Conservation (phyloP, 768 basidiomycete genomes). For the Dioszegia crocea region DNA sequence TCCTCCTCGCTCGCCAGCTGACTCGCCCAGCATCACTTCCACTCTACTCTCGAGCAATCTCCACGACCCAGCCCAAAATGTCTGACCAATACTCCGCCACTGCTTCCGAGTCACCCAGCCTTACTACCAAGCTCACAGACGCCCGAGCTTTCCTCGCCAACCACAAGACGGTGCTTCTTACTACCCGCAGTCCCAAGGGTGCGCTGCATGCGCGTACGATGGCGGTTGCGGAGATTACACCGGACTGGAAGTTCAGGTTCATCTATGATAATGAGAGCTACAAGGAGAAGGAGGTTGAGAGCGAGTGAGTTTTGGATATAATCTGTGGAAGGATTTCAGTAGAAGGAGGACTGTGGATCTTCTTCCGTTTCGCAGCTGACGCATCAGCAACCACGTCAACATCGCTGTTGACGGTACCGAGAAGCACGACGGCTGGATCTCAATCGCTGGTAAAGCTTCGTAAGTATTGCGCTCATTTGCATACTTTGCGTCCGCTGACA, state of each 20-base stretch:
- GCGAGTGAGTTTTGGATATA: slow-evolving; percentile 46
- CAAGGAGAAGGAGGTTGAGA: slow-evolving; percentile 39
- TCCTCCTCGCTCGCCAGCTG: neutral
- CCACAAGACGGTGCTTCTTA: slow-evolving; percentile 70
- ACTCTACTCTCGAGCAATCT: neutral
- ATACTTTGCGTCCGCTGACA: slow-evolving; percentile 5
- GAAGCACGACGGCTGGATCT: slow-evolving; percentile 70
- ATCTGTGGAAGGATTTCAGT: neutral
- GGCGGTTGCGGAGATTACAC: slow-evolving; percentile 60
- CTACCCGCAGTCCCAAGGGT: slow-evolving; percentile 65
- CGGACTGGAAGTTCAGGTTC: slow-evolving; percentile 47
- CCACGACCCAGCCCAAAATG: slow-evolving; percentile 32
- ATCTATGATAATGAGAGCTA: slow-evolving; percentile 43
- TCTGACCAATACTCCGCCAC: slow-evolving; percentile 68
- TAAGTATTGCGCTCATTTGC: slow-evolving; percentile 51
- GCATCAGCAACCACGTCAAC: slow-evolving; percentile 66
- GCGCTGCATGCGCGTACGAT: slow-evolving; percentile 75
- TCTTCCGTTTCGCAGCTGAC: slow-evolving; percentile 52
- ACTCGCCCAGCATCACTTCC: neutral
- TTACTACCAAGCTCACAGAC: slow-evolving; percentile 56
- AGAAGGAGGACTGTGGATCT: neutral
- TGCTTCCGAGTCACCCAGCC: slow-evolving; percentile 16
- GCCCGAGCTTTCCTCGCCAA: slow-evolving; percentile 63
- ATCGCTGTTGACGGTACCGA: slow-evolving; percentile 65
- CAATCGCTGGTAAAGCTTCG: slow-evolving; percentile 68